Conservation (phyloP, 176 grass and related monocot genomes). For the Guadua angustifolia region DNA sequence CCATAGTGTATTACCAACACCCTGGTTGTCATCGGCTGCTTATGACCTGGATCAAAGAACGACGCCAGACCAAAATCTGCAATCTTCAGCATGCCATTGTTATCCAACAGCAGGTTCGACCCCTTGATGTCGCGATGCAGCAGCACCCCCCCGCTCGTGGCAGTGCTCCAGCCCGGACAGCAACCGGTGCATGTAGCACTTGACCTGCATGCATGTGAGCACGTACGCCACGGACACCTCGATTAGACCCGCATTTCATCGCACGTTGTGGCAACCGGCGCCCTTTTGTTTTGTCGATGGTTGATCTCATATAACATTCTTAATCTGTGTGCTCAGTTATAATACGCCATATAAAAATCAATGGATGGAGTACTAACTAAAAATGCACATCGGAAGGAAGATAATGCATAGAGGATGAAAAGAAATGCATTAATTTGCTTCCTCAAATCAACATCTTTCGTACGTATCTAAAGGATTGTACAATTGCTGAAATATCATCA, state of each 20-base stretch:
- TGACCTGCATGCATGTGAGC: conserved; percentile 67
- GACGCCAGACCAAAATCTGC: conserved; percentile 87
- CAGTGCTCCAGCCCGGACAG: conserved; percentile 81
- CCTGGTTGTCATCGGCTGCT: conserved; percentile 72
- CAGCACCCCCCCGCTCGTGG: conserved; percentile 69
- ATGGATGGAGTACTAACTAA: no score
- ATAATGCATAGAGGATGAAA: no score
- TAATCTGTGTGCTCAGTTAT: no score
- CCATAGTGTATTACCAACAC: conserved; percentile 94
- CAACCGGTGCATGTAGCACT: conserved; percentile 79
- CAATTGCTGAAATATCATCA: not conserved
- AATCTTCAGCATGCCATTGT: conserved; percentile 72
- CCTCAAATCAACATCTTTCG: no score
- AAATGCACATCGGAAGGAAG: no score
- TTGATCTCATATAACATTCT: no score
- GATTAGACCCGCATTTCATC: conserved; percentile 36
- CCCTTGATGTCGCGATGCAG: conserved; percentile 91
- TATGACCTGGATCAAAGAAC: conserved; percentile 66
- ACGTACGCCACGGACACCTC: conserved; percentile 15
- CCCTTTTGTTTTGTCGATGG: no score
- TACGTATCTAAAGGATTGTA: no score
- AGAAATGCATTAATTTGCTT: no score
- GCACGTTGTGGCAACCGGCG: not conserved
- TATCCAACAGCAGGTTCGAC: conserved; percentile 77
- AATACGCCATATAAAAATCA: no score